These are phyloP conservation scores for Chaetothyriales sp. DNA, from an alignment of 2,329 filamentous ascomycete species.

Conservation along the genomic window DNA sequence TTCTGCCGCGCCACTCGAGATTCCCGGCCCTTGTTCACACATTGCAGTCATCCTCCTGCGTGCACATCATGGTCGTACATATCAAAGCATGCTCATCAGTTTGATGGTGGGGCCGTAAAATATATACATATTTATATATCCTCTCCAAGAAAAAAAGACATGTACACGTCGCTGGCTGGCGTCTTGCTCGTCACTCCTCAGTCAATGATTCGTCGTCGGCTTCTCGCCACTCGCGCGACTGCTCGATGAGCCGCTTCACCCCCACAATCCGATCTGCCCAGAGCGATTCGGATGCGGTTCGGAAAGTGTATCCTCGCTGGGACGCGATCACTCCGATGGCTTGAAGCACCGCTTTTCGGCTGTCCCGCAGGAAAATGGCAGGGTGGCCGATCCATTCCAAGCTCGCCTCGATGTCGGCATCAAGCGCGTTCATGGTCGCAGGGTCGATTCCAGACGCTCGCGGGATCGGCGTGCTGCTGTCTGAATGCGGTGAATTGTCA, in stretches of 20 bases:
- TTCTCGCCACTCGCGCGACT: conserved; percentile 84
- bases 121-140: no score
- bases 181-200: conserved; percentile 12
- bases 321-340: conserved; percentile 94
- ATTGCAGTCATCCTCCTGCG: background rate
- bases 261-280: conserved; percentile 77
- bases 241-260: conserved; percentile 66
- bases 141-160: background rate
- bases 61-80: no score
- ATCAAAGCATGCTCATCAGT: no score
- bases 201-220: conserved; percentile 50
- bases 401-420: conserved; percentile 77
- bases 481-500: conserved; percentile 25
- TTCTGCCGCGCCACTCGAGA: background rate
- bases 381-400: conserved; percentile 98
- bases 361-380: conserved; percentile 84
- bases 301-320: conserved; percentile 85
- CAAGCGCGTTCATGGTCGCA: conserved; percentile 68
- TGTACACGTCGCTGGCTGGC: background rate
- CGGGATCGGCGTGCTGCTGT: conserved; percentile 30
- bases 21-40: background rate
- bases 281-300: conserved; percentile 73
- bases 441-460: conserved; percentile 58
- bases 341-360: conserved; percentile 87
- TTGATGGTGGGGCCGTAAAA: no score